Conservation (phyloP, 805 yeast species). For the Saccharomycopsis fibuligera region DNA sequence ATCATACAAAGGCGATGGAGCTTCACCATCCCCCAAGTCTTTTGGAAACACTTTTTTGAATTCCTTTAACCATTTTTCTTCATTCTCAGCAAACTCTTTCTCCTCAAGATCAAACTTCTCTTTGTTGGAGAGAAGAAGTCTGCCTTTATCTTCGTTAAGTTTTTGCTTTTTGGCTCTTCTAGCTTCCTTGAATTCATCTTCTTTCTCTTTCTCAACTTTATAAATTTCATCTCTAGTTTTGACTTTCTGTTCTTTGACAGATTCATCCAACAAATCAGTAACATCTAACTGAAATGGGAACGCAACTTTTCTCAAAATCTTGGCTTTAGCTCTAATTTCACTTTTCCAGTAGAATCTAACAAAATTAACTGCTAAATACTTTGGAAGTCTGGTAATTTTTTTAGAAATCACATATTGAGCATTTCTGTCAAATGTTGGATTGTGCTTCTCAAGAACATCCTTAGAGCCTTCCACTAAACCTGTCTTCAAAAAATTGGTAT, state of each 20-base stretch:
- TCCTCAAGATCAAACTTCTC: constrained; percentile 45
- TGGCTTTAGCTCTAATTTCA: constrained; percentile 84
- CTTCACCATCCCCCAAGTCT: constrained; percentile 53
- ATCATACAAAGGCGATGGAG: constrained; percentile 84
- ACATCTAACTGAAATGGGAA: constrained; percentile 92
- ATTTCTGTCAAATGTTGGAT: constrained; percentile 60
- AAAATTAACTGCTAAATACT: constrained; percentile 82
- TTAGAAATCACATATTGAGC: constrained; percentile 58
- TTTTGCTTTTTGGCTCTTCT: constrained; percentile 46
- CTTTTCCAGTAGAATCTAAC: constrained; percentile 96
- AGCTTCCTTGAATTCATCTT: constrained; percentile 65
- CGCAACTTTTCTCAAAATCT: constrained; percentile 87
- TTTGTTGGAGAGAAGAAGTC: constrained; percentile 23
- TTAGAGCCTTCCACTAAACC: constrained; percentile 70
- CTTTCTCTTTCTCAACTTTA: constrained; percentile 65
- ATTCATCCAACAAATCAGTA: constrained; percentile 79
- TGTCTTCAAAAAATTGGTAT: constrained; percentile 82
- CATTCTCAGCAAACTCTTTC: constrained; percentile 35
- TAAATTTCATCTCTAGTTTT: constrained; percentile 72
- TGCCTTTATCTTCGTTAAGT: constrained; percentile 2
- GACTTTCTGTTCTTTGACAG: constrained; percentile 57
- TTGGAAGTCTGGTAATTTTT: constrained; percentile 72
- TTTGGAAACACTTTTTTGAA: constrained; percentile 41
- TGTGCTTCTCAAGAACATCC: constrained; percentile 74
- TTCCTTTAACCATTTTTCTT: constrained; percentile 45